Base-by-base conservation (phyloP, 2,329 filamentous ascomycete genomes). In the Talaromyces sp. region DNA sequence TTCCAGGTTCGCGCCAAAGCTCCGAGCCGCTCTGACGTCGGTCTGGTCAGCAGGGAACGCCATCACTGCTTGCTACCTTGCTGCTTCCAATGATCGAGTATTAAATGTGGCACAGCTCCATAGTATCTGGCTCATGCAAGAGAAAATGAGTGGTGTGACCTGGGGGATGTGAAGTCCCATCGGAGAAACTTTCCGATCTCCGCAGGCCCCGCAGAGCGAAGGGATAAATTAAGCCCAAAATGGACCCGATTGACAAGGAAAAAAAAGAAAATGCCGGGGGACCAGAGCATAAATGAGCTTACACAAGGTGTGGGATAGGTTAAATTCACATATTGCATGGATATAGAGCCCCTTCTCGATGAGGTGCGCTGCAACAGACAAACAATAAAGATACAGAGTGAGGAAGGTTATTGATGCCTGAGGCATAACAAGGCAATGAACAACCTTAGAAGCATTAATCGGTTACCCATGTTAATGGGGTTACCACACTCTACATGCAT, bases 141-240 rank as follows among this genome's bases (percentile, higher is more conserved):
- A 14, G 17, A 50, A 33, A 36, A 27, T 27, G 24, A 27, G 52
- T 51, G 35, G 46, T 51, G 30, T 35, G 48, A 53, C 49, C 48
- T 39, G 44, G 19, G 19, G 22, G 43, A 45, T 47, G 22, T 44
- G 54, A 47, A 48, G 55, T 50, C 37, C 24, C 33, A 16, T 42
- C 55, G 60, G 60, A 63, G 60, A 63, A 62, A 63, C 60, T 48
- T 56, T 60, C 56, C 58, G 54, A 46, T 52, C 56, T 56, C 56
- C 58, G 56, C 49, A 46, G 43, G 49, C 59, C 57, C 60, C 58
- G 54, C 51, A 50, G 29, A 45, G 29, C 19, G 29, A 58, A 55
- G 45, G 51, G 48, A 40, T 37, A 11, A 8, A 16, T 16, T 37
- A 9, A 27, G 24, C 24, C 24, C 24, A 4, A 9, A 27, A 27